A percentile compares a stretch with the other conserved stretches of the same genome.
Conservation (phyloP, 768 basidiomycete species). For the Agaricus blazei region DNA sequence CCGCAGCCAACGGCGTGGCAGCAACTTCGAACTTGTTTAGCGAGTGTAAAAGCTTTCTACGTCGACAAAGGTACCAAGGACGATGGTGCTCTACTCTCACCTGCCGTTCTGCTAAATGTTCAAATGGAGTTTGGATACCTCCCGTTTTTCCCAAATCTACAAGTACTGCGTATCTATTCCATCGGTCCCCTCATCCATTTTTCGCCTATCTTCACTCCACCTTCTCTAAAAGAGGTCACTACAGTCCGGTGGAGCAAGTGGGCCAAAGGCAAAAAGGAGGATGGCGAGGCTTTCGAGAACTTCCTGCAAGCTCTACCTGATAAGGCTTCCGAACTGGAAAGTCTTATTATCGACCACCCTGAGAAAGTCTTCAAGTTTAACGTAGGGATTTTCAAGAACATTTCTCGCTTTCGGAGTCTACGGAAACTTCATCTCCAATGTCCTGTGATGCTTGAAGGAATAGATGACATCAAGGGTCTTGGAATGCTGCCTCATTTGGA, state of each 20-base stretch:
- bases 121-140: neutral
- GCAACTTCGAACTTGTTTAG: neutral
- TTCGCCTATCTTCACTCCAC: too few species aligned
- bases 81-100: neutral
- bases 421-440: neutral
- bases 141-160: too few species aligned
- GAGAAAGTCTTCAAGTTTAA: neutral
- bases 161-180: too few species aligned
- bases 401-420: neutral
- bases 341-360: neutral
- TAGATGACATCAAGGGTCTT: neutral
- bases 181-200: too few species aligned
- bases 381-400: neutral
- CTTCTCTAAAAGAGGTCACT: too few species aligned
- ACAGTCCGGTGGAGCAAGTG: neutral
- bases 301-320: neutral
- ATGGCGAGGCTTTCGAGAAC: neutral
- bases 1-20: neutral
- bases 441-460: neutral
- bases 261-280: neutral
- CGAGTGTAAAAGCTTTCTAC: neutral
- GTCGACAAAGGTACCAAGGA: neutral
- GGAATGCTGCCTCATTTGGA: neutral
- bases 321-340: neutral
- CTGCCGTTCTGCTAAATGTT: neutral